Conservation (phyloP, 805 yeast species). For the Nakazawaea ishiwadae region DNA sequence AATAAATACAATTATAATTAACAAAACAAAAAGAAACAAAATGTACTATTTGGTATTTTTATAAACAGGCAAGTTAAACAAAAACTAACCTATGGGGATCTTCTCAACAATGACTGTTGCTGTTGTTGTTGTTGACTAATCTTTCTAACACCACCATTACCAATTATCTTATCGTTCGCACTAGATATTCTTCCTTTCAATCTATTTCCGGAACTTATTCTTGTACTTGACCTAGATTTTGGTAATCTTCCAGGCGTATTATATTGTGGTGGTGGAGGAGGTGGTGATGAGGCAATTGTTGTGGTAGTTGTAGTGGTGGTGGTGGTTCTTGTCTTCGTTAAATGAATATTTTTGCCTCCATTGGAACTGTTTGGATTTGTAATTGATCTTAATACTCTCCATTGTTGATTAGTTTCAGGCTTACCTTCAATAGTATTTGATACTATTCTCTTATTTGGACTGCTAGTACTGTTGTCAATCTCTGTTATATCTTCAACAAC, state of each 20-base stretch:
- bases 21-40: too few relatives aligned
- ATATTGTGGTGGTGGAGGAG: constrained; percentile 18
- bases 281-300: constrained; percentile 22
- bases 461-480: constrained; percentile 13
- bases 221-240: constrained; percentile 25
- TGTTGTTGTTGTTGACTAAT: constrained; percentile 26
- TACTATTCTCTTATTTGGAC: constrained; percentile 16
- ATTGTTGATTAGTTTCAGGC: constrained; percentile 19
- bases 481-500: constrained; percentile 18
- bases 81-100: constrained; percentile 2
- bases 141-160: constrained; percentile 31
- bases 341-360: constrained; percentile 31
- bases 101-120: constrained; percentile 3
- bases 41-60: too few relatives aligned
- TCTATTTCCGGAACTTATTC: constrained; percentile 16
- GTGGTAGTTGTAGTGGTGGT: constrained; percentile 42
- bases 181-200: constrained; percentile 21
- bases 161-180: constrained; percentile 24
- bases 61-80: too few relatives aligned
- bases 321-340: constrained; percentile 44
- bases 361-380: constrained; percentile 12
- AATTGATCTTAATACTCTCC: constrained; percentile 35
- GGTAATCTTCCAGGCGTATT: constrained; percentile 18
- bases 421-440: constrained; percentile 7
- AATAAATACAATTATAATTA: too few relatives aligned